Evolutionary conservation across 108 stramenopile genomes (phyloP).

Genomic region (Aurantiochytrium sp.): DNA sequence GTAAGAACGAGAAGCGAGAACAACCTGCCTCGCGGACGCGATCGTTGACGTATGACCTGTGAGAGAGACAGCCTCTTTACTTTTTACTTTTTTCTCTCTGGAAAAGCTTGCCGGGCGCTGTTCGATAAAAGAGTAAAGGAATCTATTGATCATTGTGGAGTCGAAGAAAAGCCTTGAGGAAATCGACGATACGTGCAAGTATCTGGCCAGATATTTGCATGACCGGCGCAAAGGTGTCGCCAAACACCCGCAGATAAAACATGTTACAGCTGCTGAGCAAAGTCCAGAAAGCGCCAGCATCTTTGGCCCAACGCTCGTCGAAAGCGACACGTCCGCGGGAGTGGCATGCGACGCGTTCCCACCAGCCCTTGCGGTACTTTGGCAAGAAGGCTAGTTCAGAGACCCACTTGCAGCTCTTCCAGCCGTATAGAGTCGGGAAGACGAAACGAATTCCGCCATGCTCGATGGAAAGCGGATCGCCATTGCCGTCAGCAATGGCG

Average conservation of each 20-base stretch:
- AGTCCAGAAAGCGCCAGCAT: neutral
- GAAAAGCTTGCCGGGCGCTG: too few relatives aligned
- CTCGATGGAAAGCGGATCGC: neutral
- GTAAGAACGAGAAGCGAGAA: too few relatives aligned
- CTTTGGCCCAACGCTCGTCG: neutral
- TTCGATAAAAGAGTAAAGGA: too few relatives aligned
- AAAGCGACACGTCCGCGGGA: neutral
- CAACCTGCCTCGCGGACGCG: too few relatives aligned
- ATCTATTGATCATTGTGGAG: neutral
- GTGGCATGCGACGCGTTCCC: neutral
- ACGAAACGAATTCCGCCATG: neutral
- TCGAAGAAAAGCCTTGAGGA: neutral
- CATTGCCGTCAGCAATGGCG: neutral
- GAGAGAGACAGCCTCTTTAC: too few relatives aligned
- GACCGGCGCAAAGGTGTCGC: neutral
- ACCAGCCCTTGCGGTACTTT: neutral
- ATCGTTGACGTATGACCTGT: too few relatives aligned
- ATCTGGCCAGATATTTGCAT: neutral
- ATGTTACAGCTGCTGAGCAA: neutral
- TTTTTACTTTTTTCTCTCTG: too few relatives aligned
- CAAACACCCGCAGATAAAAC: neutral
- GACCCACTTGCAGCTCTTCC: neutral
- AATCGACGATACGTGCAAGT: neutral
- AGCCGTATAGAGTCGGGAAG: neutral
- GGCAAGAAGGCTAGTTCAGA: neutral